phyloP scores from a whole-genome alignment of 345 rosid genomes.

The Psidium friedrichsthalianum region DNA sequence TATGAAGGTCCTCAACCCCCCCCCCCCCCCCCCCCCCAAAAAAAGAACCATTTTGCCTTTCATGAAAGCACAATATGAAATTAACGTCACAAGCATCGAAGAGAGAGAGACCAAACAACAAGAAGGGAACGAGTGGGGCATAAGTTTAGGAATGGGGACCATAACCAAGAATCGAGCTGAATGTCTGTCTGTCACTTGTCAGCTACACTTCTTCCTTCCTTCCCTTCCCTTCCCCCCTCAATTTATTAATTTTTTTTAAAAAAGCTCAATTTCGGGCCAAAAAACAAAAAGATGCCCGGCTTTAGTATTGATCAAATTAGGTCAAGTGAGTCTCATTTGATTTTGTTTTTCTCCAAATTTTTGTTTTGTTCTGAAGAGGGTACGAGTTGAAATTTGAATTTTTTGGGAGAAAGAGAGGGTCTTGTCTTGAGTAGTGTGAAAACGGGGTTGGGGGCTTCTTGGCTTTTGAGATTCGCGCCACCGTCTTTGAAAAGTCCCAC shows the following conservation, averaged over 20 bases:
- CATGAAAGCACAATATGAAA: not conserved
- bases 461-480: not conserved
- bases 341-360: not conserved
- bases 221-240: not conserved
- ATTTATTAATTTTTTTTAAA: not conserved
- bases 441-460: not conserved
- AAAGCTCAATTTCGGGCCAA: not conserved
- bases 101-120: not conserved
- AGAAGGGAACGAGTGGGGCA: not conserved
- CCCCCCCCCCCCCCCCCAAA: not conserved
- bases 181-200: conserved; percentile 20
- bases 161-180: conserved; percentile 22
- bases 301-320: not conserved
- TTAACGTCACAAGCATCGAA: not conserved
- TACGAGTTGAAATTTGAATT: not conserved
- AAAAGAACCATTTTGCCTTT: not conserved
- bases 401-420: not conserved
- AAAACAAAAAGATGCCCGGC: not conserved
- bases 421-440: not conserved
- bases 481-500: not conserved
- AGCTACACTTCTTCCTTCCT: not conserved
- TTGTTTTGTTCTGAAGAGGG: not conserved
- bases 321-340: not conserved
- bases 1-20: not conserved
- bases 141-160: not conserved